Conservation (phyloP, 2,329 filamentous ascomycete species). For the Aspergillus felis region DNA sequence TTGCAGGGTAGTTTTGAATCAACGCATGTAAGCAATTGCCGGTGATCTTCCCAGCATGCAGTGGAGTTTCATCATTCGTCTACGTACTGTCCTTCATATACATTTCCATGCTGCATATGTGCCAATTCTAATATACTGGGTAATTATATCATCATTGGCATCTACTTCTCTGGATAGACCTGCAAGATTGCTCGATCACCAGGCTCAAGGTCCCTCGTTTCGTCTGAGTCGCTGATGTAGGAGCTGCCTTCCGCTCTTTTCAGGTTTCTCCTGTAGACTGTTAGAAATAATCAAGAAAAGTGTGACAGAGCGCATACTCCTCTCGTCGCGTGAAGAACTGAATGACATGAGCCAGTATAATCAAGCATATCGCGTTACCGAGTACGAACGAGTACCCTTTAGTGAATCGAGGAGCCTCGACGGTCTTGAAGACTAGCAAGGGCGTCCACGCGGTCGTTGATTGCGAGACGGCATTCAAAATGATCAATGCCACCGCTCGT, state of each 20-base stretch:
- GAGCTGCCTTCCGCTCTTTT: background rate
- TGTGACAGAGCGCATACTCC: conserved; percentile 11
- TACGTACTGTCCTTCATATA: too few species aligned
- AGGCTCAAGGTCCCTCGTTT: conserved; percentile 2
- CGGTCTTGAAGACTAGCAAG: conserved; percentile 49
- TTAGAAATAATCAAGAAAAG: background rate
- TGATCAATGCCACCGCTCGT: conserved; percentile 48
- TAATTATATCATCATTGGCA: too few species aligned
- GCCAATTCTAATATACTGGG: too few species aligned
- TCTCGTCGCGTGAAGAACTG: conserved; percentile 12
- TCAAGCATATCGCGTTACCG: conserved; percentile 36
- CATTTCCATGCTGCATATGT: too few species aligned
- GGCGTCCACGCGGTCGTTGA: conserved; percentile 56
- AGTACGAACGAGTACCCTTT: conserved; percentile 44
- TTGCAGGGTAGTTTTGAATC: too few species aligned
- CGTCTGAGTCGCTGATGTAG: conserved; percentile 3
- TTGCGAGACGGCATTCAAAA: conserved; percentile 53
- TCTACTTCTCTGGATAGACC: background rate
- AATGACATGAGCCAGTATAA: conserved; percentile 24
- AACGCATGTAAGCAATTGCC: too few species aligned
- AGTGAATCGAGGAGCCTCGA: conserved; percentile 41
- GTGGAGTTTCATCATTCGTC: too few species aligned
- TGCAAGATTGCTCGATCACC: background rate
- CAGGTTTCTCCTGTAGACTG: background rate
- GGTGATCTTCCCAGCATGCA: too few species aligned